Evolutionary conservation across 1,284 basidiomycete species (phyloP), one percentile per base, ranked within the genome.

Genomic region (Ceratobasidium sp.): DNA sequence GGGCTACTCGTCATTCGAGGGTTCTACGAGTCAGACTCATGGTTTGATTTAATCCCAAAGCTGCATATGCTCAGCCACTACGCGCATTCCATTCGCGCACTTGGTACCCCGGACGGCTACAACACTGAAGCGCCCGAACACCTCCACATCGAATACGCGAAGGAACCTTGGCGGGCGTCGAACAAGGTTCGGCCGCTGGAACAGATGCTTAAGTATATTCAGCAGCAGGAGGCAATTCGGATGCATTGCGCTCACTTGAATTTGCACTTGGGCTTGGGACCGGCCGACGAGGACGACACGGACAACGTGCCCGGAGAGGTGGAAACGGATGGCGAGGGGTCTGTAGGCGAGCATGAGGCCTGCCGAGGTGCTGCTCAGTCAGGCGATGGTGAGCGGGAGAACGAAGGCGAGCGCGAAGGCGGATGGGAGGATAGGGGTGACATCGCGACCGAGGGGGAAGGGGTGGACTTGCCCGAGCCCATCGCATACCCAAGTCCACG

Each of bases 31-130:
- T n/a, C 32, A 13, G 63, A 54, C 18, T 14, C 26, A n/a, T 8
- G 32, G 18, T 66, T 66, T 23, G 35, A 66, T 23, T 8, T 30
- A 32, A 66, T 66, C 18, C 32, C 47, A 0, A 75, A 75, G 55
- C 43, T 75, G 6, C 74, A 75, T 26, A 41, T 58, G 30, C 47
- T 75, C n/a, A 46, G 73, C 38, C 74, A 75, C 54, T 75, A 73
- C 30, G 30, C 32, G 11, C 43, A 18, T 13, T 30, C 50, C 5
- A 70, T 75, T 44, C 46, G 47, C 6, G 57, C 54, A 35, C 49
- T 73, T n/a, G 74, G 74, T 5, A 73, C 72, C 9, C 55, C 72
- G 6, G 57, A 73, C 30, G 62, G 69, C 44, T 75, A 69, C 47
- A 73, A 73, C 23, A 75, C 72, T 14, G 74, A 75, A 23, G 47